Evolutionary conservation across 345 rosid genomes (phyloP).

Genomic region (Arabidopsis arenosa): DNA sequence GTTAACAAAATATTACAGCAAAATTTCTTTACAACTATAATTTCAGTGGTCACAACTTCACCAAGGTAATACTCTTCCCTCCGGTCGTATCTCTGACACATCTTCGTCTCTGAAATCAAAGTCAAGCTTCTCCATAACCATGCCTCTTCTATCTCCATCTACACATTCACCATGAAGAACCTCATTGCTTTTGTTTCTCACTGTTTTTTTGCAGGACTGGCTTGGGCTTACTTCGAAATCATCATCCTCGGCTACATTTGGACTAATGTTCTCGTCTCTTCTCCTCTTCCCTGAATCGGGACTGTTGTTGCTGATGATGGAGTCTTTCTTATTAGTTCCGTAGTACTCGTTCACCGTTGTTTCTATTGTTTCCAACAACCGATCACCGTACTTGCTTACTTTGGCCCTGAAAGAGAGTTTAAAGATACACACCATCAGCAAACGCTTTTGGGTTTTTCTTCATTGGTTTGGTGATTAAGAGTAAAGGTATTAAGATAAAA

Average conservation of each 20-base stretch:
- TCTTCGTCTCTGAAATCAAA: slow-evolving; percentile 37
- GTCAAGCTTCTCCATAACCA: slow-evolving; percentile 41
- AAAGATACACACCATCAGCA: slow-evolving; percentile 21
- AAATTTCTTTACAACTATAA: slow-evolving; percentile 16
- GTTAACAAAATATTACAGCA: slow-evolving; percentile 9
- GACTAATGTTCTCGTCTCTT: slow-evolving; percentile 58
- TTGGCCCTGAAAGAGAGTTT: slow-evolving; percentile 60
- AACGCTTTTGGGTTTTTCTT: not conserved
- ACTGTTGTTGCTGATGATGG: slow-evolving; percentile 66
- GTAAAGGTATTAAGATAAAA: slow-evolving; percentile 4
- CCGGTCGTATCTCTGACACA: slow-evolving; percentile 39
- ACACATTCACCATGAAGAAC: slow-evolving; percentile 22
- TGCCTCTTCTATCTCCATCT: slow-evolving; percentile 27
- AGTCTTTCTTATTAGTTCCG: slow-evolving; percentile 53
- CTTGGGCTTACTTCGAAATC: slow-evolving; percentile 70
- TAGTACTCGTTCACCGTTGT: slow-evolving; percentile 63
- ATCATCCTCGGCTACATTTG: slow-evolving; percentile 50
- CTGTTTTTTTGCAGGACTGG: slow-evolving; percentile 67
- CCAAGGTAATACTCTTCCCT: slow-evolving; percentile 50
- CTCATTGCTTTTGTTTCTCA: slow-evolving; percentile 40
- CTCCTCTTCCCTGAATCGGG: slow-evolving; percentile 73
- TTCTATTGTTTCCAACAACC: slow-evolving; percentile 82
- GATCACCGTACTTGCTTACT: slow-evolving; percentile 80
- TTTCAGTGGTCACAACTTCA: slow-evolving; percentile 32
- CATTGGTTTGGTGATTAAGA: slow-evolving; percentile 21